Evolutionary conservation across 768 basidiomycete species (phyloP).

Genomic region (Agrocybe pediades): DNA sequence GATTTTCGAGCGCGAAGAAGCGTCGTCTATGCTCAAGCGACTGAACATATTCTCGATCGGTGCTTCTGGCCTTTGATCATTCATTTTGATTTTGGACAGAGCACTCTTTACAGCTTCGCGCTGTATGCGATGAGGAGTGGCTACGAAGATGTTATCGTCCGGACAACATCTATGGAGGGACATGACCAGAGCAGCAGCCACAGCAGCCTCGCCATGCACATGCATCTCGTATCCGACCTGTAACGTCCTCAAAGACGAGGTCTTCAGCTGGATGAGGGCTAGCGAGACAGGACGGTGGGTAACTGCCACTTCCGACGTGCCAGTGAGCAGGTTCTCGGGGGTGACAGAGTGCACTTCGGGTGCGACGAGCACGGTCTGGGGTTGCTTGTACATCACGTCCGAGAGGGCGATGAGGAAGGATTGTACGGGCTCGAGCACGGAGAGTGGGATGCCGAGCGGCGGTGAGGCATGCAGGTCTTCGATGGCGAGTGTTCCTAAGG

Average conservation of each 20-base stretch:
- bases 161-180: conserved; percentile 39
- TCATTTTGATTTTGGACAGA: conserved; percentile 22
- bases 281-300: conserved; percentile 44
- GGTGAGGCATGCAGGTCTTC: conserved; percentile 17
- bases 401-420: conserved; percentile 43
- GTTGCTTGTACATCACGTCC: conserved; percentile 43
- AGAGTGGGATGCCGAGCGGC: conserved; percentile 18
- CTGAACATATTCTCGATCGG: conserved; percentile 18
- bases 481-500: conserved; percentile 30
- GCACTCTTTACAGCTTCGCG: conserved; percentile 50
- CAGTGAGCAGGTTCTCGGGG: conserved; percentile 10
- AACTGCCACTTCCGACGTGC: conserved; percentile 14
- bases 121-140: conserved; percentile 54
- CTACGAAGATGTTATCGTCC: conserved; percentile 49
- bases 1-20: conserved; percentile 24
- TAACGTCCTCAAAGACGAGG: conserved; percentile 29
- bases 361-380: conserved; percentile 33
- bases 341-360: conserved; percentile 17
- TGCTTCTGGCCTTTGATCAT: background rate
- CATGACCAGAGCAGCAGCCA: conserved; percentile 44
- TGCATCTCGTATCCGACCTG: conserved; percentile 47
- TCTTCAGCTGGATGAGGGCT: conserved; percentile 41
- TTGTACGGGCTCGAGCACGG: conserved; percentile 28
- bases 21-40: conserved; percentile 12
- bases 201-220: conserved; percentile 47